A percentile compares a stretch with the other conserved stretches of the same genome.
Evolutionary conservation across 345 rosid species (phyloP).

Genomic region (Hypericum androsaemum): DNA sequence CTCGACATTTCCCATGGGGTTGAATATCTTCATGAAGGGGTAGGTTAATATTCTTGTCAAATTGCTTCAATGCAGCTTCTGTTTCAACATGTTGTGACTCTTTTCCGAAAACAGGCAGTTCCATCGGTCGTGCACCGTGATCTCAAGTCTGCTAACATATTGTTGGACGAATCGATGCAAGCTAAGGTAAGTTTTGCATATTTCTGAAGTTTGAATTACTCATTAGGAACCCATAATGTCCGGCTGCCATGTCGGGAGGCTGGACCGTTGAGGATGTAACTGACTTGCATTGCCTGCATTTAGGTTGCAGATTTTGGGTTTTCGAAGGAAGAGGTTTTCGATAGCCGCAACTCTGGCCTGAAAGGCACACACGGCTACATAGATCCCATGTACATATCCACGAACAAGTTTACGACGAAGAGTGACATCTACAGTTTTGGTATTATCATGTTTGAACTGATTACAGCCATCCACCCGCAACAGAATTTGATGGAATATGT

Average conservation of each 20-base stretch:
- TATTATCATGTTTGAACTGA: slow-evolving; percentile 78
- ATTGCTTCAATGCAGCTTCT: background rate
- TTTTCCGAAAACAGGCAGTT: slow-evolving; percentile 50
- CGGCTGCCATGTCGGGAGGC: background rate
- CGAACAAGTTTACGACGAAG: slow-evolving; percentile 72
- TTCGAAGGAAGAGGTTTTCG: slow-evolving; percentile 75
- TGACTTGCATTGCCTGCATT: background rate
- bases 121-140: slow-evolving; percentile 95
- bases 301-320: slow-evolving; percentile 97
- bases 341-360: slow-evolving; percentile 63
- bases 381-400: slow-evolving; percentile 72
- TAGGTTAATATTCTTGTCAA: slow-evolving; percentile 15
- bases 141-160: slow-evolving; percentile 85
- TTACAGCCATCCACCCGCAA: slow-evolving; percentile 89
- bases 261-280: background rate
- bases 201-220: too few species aligned
- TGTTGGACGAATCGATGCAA: slow-evolving; percentile 75
- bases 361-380: slow-evolving; percentile 95
- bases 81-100: background rate
- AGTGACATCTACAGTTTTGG: slow-evolving; percentile 93
- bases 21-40: slow-evolving; percentile 95
- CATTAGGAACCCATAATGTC: background rate
- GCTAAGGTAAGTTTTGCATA: slow-evolving; percentile 53
- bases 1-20: slow-evolving; percentile 88
- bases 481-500: slow-evolving; percentile 88